phyloP scores from a whole-genome alignment of 2,329 filamentous ascomycete species.

The Trichoderma sp. region DNA sequence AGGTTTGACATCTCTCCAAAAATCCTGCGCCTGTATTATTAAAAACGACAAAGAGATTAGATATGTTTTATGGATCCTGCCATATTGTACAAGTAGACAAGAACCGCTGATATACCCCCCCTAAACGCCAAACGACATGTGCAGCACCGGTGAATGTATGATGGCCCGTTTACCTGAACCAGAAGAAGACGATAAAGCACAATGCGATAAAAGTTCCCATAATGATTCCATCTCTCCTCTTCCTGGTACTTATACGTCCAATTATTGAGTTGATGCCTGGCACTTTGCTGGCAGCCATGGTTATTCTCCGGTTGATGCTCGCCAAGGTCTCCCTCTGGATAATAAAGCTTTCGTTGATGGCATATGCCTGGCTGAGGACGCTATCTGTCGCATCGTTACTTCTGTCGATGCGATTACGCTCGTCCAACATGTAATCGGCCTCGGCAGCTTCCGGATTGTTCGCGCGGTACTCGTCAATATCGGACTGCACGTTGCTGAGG shows the following conservation, averaged over 20 bases:
- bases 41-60: background rate
- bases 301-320: conserved; percentile 88
- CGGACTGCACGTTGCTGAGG: conserved; percentile 82
- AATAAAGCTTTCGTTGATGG: conserved; percentile 87
- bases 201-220: conserved; percentile 87
- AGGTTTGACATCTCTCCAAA: conserved; percentile 22
- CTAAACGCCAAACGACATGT: conserved; percentile 33
- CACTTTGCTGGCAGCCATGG: conserved; percentile 82
- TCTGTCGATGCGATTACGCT: conserved; percentile 80
- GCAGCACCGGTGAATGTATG: conserved; percentile 21
- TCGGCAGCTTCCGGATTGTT: conserved; percentile 80
- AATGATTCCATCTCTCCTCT: conserved; percentile 91
- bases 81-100: conserved; percentile 36
- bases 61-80: conserved; percentile 20
- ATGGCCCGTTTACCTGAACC: conserved; percentile 59
- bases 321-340: conserved; percentile 83
- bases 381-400: conserved; percentile 87
- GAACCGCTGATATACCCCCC: conserved; percentile 39
- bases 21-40: conserved; percentile 24
- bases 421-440: conserved; percentile 95
- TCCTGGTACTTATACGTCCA: conserved; percentile 87
- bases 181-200: conserved; percentile 85
- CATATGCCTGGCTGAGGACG: conserved; percentile 92
- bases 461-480: conserved; percentile 85
- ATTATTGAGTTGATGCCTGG: conserved; percentile 93